Evolutionary conservation across 2,329 filamentous ascomycete genomes (phyloP).

Genomic region (Aureobasidium melanogenum): DNA sequence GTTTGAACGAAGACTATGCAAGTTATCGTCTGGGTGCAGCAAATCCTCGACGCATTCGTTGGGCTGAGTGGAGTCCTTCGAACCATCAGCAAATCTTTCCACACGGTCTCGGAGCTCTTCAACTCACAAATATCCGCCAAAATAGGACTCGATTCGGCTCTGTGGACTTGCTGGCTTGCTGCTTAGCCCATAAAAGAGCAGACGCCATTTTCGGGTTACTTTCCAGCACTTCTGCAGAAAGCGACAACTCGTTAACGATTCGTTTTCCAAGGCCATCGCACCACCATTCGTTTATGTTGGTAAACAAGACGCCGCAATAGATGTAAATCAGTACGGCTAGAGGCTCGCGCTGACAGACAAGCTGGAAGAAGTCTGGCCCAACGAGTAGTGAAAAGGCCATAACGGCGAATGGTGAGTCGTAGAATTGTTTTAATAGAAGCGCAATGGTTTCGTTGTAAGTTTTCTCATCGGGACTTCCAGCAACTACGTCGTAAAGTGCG

Average conservation of each 20-base stretch:
- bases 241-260: background rate
- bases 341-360: background rate
- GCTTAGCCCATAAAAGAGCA: background rate
- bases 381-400: background rate
- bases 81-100: background rate
- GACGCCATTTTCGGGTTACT: background rate
- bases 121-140: conserved; percentile 5
- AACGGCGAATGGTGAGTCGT: background rate
- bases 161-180: background rate
- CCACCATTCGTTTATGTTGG: conserved; percentile 6
- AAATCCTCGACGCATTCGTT: background rate
- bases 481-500: background rate
- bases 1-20: background rate
- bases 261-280: background rate
- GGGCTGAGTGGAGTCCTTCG: background rate
- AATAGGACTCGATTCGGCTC: background rate
- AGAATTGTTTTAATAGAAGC: background rate
- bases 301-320: background rate
- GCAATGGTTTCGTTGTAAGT: conserved; percentile 1
- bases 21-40: background rate
- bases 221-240: background rate
- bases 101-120: no score
- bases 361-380: background rate
- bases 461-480: background rate
- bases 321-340: background rate